Conservation (phyloP, 768 basidiomycete species). For the Lanmaoa rubissima region DNA sequence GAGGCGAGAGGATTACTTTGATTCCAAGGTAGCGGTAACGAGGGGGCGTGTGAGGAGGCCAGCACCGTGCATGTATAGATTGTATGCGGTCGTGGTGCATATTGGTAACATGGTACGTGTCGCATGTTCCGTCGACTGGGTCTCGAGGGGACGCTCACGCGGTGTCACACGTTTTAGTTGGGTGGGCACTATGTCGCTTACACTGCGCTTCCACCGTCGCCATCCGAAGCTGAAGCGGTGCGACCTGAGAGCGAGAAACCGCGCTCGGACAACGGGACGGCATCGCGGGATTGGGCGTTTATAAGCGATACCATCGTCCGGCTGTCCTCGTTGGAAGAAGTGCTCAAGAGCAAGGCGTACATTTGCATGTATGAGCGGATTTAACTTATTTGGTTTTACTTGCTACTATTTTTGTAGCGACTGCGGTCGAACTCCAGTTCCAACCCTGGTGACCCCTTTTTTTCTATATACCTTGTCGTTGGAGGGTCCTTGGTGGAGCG, state of each 20-base stretch:
- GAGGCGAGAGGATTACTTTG: slow-evolving; percentile 64
- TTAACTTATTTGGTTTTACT: slow-evolving; percentile 28
- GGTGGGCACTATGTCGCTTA: slow-evolving; percentile 91
- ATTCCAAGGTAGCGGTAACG: slow-evolving; percentile 34
- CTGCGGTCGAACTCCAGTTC: no score
- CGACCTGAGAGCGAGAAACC: slow-evolving; percentile 12
- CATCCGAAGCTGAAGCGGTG: slow-evolving; percentile 10
- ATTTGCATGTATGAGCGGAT: slow-evolving; percentile 89
- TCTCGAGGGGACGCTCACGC: neutral
- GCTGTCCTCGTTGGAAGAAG: slow-evolving; percentile 79
- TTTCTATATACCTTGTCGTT: neutral
- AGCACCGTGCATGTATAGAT: slow-evolving; percentile 58
- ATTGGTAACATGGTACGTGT: slow-evolving; percentile 79
- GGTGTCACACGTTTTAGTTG: slow-evolving; percentile 44
- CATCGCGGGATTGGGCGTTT: slow-evolving; percentile 76
- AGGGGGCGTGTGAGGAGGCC: slow-evolving; percentile 27
- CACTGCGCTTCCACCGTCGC: slow-evolving; percentile 59
- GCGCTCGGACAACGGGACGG: neutral
- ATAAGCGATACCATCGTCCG: slow-evolving; percentile 90
- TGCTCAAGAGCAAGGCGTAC: slow-evolving; percentile 88
- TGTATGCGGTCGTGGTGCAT: slow-evolving; percentile 84
- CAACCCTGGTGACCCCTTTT: neutral
- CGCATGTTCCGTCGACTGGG: no score
- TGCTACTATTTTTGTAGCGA: neutral
- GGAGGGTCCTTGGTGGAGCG: neutral